Conservation (phyloP, 352 stramenopile species). For the Globisporangium cystogenes region DNA sequence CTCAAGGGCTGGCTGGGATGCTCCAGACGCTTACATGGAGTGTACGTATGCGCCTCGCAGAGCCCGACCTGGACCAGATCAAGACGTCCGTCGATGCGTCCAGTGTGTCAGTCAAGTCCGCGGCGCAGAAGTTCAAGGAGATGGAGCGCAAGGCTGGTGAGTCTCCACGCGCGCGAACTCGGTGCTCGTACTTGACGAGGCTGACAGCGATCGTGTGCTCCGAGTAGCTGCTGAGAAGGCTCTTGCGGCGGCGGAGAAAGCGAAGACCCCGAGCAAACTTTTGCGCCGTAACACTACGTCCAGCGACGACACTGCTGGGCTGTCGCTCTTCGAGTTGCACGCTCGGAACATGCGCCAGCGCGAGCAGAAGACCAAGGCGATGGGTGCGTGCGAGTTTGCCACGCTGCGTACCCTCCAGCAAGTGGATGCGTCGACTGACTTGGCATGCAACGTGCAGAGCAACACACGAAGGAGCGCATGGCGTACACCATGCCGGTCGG, state of each 20-base stretch:
- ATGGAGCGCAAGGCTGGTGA: conserved; percentile 59
- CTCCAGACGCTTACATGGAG: neutral
- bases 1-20: too few species aligned
- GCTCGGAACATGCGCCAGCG: conserved; percentile 12
- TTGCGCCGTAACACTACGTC: conserved; percentile 1
- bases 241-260: conserved; percentile 1
- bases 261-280: neutral
- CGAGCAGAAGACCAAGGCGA: conserved; percentile 11
- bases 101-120: conserved; percentile 43
- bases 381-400: neutral
- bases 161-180: neutral
- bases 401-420: neutral
- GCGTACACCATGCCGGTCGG: conserved; percentile 7
- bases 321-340: conserved; percentile 15
- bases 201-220: neutral
- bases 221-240: conserved; percentile 4
- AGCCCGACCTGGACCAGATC: conserved; percentile 50
- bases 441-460: neutral
- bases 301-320: conserved; percentile 5
- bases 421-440: neutral
- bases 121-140: conserved; percentile 54
- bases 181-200: conserved; percentile 2
- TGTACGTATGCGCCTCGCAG: conserved; percentile 8
- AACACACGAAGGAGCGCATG: conserved; percentile 15
- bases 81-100: conserved; percentile 46